Evolutionary conservation across 306 rosid species (phyloP), one percentile per base, ranked within the genome.

Genomic region (Psophocarpus tetragonolobus): DNA sequence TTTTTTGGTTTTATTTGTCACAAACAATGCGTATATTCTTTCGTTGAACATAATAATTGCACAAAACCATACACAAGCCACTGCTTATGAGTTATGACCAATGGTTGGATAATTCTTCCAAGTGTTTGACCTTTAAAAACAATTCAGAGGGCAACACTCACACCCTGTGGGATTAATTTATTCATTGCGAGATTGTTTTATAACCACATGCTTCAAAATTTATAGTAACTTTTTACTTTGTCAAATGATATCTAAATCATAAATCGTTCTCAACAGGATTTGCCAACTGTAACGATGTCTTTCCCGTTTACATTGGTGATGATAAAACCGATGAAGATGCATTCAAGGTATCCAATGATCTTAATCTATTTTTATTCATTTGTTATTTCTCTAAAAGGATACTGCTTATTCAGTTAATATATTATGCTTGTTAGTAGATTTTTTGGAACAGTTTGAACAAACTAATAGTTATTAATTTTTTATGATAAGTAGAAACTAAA

Each of bases 291-390:
- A 48, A 80, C 14, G 85, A 94, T 75, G 98, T 94, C 56, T 92
- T 92, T 62, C 97, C 98, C 36, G 88, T 94, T 36, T 94, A 94
- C 56, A 94, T 94, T 80, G 98, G 98, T 8, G 98, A 94, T 87
- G 98, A 94, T 78, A 88, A 87, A 68, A 88, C 98, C 10, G 98
- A 94, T 67, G 98, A 94, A 84, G 98, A 94, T 86, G 98, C 98
- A 63, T 94, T 94, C 79, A 92, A 92, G 97, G 98, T 94, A 91
- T 83, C 81, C 83, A 17, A 79, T 61, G 80, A 60, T 75, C 66
- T 42, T 12, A 57, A 79, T 63, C 50, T 24, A 30, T 15, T 29
- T 62, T 14, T 4, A 45, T 14, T 6, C 6, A 41, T 69, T 68
- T 14, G 33, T 29, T 5, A 75, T 12, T 15, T 53, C 24, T 70